A percentile compares a stretch with the other conserved stretches of the same genome.
Evolutionary conservation across 768 basidiomycete species (phyloP).

Genomic region (Leccinum subgranulosum): DNA sequence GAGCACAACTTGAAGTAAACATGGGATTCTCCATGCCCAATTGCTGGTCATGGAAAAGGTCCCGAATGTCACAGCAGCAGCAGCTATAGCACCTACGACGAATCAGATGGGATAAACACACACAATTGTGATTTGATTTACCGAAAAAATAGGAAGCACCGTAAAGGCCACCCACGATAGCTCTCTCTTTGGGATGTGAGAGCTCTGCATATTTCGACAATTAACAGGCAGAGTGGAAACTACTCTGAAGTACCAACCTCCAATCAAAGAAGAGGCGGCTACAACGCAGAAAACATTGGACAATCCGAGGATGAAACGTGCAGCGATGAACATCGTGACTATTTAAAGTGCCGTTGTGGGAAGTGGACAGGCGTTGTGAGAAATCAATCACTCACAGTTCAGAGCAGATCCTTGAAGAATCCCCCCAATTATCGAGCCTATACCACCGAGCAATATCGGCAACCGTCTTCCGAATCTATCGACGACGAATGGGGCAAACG

Average conservation of each 20-base stretch:
- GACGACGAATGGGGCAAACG: neutral
- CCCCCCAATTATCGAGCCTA: neutral
- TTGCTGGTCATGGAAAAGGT: neutral
- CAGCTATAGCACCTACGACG: neutral
- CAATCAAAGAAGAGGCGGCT: neutral
- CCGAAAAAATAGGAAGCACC: neutral
- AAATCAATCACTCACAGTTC: neutral
- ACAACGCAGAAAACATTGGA: neutral
- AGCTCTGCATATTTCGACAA: neutral
- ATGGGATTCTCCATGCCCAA: neutral
- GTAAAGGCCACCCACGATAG: neutral
- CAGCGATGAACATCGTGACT: neutral
- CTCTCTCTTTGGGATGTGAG: neutral
- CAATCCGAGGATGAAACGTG: neutral
- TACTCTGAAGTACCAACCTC: neutral
- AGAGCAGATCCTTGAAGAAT: neutral
- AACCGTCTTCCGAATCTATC: neutral
- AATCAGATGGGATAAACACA: neutral
- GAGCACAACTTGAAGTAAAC: neutral
- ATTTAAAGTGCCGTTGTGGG: no score
- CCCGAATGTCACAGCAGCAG: neutral
- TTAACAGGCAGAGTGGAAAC: neutral
- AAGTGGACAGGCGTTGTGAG: neutral
- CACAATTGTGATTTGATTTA: neutral
- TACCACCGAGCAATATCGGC: neutral